Percentiles rank a stretch among this genome's conserved stretches.
phyloP scores from a whole-genome alignment of 2,329 filamentous ascomycete species.

The Didymellaceae sp. region DNA sequence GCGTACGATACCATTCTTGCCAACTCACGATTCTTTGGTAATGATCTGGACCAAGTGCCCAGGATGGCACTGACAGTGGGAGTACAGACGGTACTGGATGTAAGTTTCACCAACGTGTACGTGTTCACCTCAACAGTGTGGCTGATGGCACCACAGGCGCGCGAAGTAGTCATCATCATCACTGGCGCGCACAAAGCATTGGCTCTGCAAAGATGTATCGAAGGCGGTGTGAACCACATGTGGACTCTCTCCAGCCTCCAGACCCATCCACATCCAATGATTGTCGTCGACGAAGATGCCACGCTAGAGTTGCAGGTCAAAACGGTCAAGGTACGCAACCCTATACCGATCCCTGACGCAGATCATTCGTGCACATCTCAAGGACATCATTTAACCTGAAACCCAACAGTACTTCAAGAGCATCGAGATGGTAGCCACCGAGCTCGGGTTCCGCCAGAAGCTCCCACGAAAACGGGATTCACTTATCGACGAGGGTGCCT shows the following conservation, averaged over 20 bases:
- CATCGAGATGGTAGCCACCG: constrained; percentile 55
- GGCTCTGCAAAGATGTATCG: constrained; percentile 79
- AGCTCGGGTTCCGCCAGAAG: constrained; percentile 54
- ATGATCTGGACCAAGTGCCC: constrained; percentile 76
- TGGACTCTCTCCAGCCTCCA: constrained; percentile 86
- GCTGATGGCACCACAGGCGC: constrained; percentile 54
- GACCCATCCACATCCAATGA: constrained; percentile 79
- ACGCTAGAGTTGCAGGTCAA: constrained; percentile 57
- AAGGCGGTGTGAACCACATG: constrained; percentile 86
- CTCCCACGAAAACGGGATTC: constrained; percentile 49
- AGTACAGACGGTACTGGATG: constrained; percentile 80
- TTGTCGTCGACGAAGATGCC: constrained; percentile 80
- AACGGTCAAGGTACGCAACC: constrained; percentile 41
- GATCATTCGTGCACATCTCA: neutral
- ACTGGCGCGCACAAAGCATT: constrained; percentile 81
- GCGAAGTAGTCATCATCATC: constrained; percentile 83
- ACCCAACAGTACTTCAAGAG: constrained; percentile 55
- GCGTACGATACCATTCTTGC: constrained; percentile 87
- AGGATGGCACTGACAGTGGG: constrained; percentile 85
- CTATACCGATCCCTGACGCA: constrained; percentile 6
- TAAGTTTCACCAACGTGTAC: constrained; percentile 32
- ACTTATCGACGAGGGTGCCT: constrained; percentile 36
- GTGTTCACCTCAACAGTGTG: constrained; percentile 13
- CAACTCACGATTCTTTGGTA: constrained; percentile 83
- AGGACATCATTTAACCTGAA: constrained; percentile 10